Conservation (phyloP, 768 basidiomycete genomes). For the Tulasnella sp. region DNA sequence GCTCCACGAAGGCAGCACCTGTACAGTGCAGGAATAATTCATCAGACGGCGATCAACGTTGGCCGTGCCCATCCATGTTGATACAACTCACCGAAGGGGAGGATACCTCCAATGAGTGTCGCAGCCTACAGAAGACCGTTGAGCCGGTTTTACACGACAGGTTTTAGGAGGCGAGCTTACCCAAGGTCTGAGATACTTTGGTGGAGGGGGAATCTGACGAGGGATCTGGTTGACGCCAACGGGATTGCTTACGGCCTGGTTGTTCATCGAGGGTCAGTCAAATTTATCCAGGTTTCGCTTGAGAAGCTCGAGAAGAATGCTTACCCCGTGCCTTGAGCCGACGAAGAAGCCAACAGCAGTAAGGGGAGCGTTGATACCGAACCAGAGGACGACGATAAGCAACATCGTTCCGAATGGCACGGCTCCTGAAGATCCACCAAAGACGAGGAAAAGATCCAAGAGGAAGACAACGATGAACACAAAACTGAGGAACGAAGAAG, state of each 20-base stretch:
- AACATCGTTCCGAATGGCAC: constrained; percentile 96
- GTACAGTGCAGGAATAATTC: constrained; percentile 15
- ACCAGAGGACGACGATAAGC: constrained; percentile 81
- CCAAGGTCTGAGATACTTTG: constrained; percentile 79
- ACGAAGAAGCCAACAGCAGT: constrained; percentile 81
- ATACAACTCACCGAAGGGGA: constrained; percentile 69
- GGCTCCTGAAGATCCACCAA: constrained; percentile 85
- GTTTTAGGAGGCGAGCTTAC: constrained; percentile 41
- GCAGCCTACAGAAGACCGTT: constrained; percentile 43
- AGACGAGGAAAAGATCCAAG: constrained; percentile 84
- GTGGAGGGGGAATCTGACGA: constrained; percentile 86
- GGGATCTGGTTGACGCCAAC: constrained; percentile 90
- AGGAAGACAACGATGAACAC: constrained; percentile 83
- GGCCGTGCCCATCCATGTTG: neutral
- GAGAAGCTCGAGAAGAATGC: constrained; percentile 34
- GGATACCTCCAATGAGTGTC: constrained; percentile 78
- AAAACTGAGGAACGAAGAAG: constrained; percentile 44
- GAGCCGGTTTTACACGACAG: neutral
- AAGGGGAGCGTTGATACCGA: constrained; percentile 87
- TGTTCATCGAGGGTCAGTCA: neutral
- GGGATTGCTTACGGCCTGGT: constrained; percentile 68
- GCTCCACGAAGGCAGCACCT: constrained; percentile 93
- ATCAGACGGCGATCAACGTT: neutral
- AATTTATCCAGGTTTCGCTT: neutral
- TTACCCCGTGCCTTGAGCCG: constrained; percentile 80